Percentiles rank a stretch among this genome's conserved stretches.
These are phyloP conservation scores for Neurospora sp. DNA, from an alignment of 495 filamentous ascomycete genomes.

Conservation along the genomic window DNA sequence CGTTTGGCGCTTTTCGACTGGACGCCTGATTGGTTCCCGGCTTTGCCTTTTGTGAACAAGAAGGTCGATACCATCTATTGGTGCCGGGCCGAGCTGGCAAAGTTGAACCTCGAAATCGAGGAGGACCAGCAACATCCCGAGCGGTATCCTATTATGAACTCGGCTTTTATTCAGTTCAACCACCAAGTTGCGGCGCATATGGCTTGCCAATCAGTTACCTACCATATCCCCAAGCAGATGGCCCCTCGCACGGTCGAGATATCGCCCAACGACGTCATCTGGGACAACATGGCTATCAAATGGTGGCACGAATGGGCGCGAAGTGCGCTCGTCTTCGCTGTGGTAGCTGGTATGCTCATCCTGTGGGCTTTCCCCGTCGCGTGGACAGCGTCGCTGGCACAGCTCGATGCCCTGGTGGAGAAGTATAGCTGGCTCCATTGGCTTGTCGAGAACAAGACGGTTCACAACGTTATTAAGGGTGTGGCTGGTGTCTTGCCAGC, in stretches of 20 bases:
- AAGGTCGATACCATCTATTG: slow-evolving; percentile 95
- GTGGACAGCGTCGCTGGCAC: slow-evolving; percentile 71
- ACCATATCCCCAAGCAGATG: slow-evolving; percentile 92
- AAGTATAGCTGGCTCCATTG: slow-evolving; percentile 60
- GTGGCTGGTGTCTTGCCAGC: slow-evolving; percentile 84
- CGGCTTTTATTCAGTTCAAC: slow-evolving; percentile 97
- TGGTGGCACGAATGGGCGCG: slow-evolving; percentile 91
- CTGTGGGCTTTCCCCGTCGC: slow-evolving; percentile 89
- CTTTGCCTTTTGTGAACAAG: slow-evolving; percentile 67
- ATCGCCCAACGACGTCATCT: slow-evolving; percentile 85
- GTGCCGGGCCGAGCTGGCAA: slow-evolving; percentile 78
- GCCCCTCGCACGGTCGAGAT: slow-evolving; percentile 87
- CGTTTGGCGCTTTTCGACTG: slow-evolving; percentile 67
- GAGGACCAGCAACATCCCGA: slow-evolving; percentile 79
- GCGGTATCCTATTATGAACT: slow-evolving; percentile 89
- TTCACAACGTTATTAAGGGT: slow-evolving; percentile 55
- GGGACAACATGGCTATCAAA: slow-evolving; percentile 94
- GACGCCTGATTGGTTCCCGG: slow-evolving; percentile 64
- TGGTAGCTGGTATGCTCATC: slow-evolving; percentile 69
- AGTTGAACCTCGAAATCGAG: slow-evolving; percentile 88
- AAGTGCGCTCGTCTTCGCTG: slow-evolving; percentile 49
- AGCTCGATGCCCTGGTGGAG: slow-evolving; percentile 57
- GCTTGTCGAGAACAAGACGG: slow-evolving; percentile 43
- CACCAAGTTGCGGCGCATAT: slow-evolving; percentile 96
- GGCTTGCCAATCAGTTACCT: slow-evolving; percentile 87